Conservation (phyloP, 352 stramenopile genomes). For the Thraustochytrium striatum region DNA sequence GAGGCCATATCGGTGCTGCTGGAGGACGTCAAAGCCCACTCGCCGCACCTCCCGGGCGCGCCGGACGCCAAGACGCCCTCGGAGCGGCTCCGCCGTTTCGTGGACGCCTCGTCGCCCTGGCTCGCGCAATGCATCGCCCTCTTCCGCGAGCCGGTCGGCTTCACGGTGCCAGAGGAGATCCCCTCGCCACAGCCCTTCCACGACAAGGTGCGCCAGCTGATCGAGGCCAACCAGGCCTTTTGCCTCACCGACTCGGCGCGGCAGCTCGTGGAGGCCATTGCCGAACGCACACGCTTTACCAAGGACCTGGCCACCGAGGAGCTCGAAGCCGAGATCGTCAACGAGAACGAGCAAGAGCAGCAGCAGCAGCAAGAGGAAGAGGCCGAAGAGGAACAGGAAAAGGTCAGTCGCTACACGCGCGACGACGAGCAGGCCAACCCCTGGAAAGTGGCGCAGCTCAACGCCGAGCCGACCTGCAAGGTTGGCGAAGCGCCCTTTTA, state of each 20-base stretch:
- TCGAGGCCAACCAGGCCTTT: conserved; percentile 17
- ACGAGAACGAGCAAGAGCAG: conserved; percentile 71
- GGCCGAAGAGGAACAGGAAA: conserved; percentile 73
- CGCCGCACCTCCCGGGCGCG: neutral
- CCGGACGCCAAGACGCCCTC: neutral
- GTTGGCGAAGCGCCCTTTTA: conserved; percentile 55
- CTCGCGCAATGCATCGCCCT: conserved; percentile 52
- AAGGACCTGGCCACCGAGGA: conserved; percentile 37
- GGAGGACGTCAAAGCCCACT: conserved; percentile 31
- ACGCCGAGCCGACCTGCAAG: conserved; percentile 52
- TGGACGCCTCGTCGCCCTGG: conserved; percentile 4
- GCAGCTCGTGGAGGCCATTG: conserved; percentile 13
- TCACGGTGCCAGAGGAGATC: conserved; percentile 18
- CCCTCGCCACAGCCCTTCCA: conserved; percentile 26
- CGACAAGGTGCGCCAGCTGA: conserved; percentile 15
- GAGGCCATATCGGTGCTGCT: conserved; percentile 80
- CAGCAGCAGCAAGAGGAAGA: conserved; percentile 79
- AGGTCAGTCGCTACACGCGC: conserved; percentile 79
- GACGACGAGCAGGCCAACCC: conserved; percentile 78
- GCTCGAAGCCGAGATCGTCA: conserved; percentile 41
- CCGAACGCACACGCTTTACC: conserved; percentile 13
- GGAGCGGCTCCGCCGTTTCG: conserved; percentile 13
- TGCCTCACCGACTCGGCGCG: neutral
- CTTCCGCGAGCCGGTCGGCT: conserved; percentile 42
- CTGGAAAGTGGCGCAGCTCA: conserved; percentile 67